phyloP scores from a whole-genome alignment of 2,329 filamentous ascomycete genomes.

The Colletotrichum acutatum region DNA sequence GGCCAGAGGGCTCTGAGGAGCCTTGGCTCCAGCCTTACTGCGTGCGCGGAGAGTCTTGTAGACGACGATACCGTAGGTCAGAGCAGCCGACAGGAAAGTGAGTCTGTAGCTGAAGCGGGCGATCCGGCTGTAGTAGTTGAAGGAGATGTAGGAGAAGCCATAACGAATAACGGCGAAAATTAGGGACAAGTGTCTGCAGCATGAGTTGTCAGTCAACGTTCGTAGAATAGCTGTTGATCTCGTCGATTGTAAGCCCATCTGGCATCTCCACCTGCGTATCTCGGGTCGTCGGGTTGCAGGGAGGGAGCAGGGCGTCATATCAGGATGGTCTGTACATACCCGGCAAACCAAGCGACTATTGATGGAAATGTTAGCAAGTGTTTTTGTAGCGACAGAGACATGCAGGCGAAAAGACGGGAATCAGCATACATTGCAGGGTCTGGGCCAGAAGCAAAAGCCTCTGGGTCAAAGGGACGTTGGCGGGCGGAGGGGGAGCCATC shows the following conservation, averaged over 20 bases:
- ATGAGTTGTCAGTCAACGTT: neutral
- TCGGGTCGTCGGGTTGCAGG: conserved; percentile 22
- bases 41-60: conserved; percentile 96
- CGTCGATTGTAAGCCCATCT: neutral
- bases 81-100: conserved; percentile 88
- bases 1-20: conserved; percentile 69
- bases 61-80: conserved; percentile 97
- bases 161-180: conserved; percentile 88
- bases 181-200: conserved; percentile 81
- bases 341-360: conserved; percentile 81
- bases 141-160: conserved; percentile 83
- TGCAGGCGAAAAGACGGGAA: conserved; percentile 17
- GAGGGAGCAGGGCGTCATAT: conserved; percentile 27
- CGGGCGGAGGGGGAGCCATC: conserved; percentile 74
- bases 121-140: conserved; percentile 84
- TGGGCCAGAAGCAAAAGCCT: conserved; percentile 82
- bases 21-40: conserved; percentile 75
- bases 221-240: neutral
- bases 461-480: conserved; percentile 76
- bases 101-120: conserved; percentile 89
- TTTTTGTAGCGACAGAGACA: conserved; percentile 37
- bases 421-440: conserved; percentile 87
- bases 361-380: conserved; percentile 47
- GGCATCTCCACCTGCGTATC: conserved; percentile 3
- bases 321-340: conserved; percentile 66